phyloP scores from a whole-genome alignment of 441 rosid genomes.

The Geranium incanum region DNA sequence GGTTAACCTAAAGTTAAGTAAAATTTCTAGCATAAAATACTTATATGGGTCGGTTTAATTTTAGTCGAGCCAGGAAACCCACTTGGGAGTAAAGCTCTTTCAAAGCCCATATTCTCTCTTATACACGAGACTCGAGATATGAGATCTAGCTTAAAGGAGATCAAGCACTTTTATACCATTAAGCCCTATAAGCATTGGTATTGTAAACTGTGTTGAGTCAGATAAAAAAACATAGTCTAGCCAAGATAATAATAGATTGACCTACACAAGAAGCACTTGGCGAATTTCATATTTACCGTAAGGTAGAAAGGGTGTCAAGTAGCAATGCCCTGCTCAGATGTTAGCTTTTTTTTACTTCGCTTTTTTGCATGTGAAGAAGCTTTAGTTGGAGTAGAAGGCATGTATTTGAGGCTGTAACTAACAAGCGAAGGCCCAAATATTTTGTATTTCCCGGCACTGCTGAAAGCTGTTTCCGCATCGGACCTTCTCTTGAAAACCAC shows the following conservation, averaged over 20 bases:
- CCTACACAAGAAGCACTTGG: not conserved
- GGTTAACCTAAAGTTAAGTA: too few relatives aligned
- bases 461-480: slow-evolving; percentile 68
- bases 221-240: not conserved
- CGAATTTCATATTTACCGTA: slow-evolving; percentile 8
- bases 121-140: too few relatives aligned
- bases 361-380: slow-evolving; percentile 19
- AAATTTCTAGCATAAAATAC: too few relatives aligned
- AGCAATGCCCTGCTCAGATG: slow-evolving; percentile 3
- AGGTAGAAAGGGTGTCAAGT: not conserved
- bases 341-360: slow-evolving; percentile 13
- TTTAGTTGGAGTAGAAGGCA: slow-evolving; percentile 22
- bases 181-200: not conserved
- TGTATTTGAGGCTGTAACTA: slow-evolving; percentile 59
- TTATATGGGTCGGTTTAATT: not conserved
- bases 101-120: not conserved
- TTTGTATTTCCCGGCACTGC: slow-evolving; percentile 63
- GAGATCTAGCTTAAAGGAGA: not conserved
- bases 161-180: not conserved
- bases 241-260: not conserved
- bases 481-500: slow-evolving; percentile 50
- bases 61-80: not conserved
- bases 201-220: not conserved
- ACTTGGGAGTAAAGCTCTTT: not conserved
- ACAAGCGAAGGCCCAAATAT: slow-evolving; percentile 66